A percentile compares a stretch with the other conserved stretches of the same genome.
These are phyloP conservation scores for Discostella stelligeroides DNA, from an alignment of 108 stramenopile genomes.

Conservation along the genomic window DNA sequence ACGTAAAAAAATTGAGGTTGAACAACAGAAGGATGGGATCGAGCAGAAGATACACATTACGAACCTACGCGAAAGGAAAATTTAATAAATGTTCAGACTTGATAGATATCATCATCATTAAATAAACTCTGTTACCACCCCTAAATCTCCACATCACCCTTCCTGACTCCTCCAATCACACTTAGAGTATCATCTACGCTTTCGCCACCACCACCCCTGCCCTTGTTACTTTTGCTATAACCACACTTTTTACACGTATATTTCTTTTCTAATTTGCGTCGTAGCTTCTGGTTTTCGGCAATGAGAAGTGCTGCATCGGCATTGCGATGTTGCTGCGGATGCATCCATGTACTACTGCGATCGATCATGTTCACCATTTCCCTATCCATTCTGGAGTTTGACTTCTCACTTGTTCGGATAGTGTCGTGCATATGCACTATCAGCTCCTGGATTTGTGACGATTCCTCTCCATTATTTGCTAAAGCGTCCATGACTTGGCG, in stretches of 20 bases:
- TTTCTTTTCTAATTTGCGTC: constrained; percentile 35
- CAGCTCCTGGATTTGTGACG: constrained; percentile 11
- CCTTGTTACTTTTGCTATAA: too few species aligned
- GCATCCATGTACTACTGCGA: constrained; percentile 17
- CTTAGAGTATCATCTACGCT: too few species aligned
- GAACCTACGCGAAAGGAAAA: too few species aligned
- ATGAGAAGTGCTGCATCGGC: constrained; percentile 20
- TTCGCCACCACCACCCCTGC: too few species aligned
- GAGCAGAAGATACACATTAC: too few species aligned
- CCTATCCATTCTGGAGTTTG: constrained; percentile 51
- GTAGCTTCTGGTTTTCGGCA: constrained; percentile 43
- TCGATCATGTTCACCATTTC: constrained; percentile 58
- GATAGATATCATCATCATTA: too few species aligned
- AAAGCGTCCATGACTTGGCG: constrained; percentile 34
- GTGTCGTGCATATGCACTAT: constrained; percentile 30
- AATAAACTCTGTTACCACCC: too few species aligned
- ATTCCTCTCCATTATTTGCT: constrained; percentile 23
- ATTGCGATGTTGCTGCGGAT: not conserved
- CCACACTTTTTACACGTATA: constrained; percentile 21
- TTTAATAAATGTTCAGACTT: too few species aligned
- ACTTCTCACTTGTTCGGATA: constrained; percentile 40
- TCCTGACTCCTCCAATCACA: too few species aligned
- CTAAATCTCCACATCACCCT: not conserved
- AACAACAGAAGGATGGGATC: too few species aligned
- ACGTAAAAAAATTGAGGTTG: too few species aligned